phyloP scores from a whole-genome alignment of 2,329 filamentous ascomycete species.

The Septoria petroselini region DNA sequence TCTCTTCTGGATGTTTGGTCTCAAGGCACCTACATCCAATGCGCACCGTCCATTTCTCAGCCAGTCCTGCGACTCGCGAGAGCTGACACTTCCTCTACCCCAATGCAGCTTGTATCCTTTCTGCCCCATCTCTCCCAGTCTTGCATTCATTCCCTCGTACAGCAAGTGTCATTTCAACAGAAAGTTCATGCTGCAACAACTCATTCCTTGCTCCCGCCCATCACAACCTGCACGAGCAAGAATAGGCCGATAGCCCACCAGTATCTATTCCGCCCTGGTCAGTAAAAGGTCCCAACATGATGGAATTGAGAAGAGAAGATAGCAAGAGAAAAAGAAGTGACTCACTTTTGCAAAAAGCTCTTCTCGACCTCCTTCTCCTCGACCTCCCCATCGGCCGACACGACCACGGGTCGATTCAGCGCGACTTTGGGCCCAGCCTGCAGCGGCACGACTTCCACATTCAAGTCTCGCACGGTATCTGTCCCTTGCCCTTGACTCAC shows the following conservation, averaged over 20 bases:
- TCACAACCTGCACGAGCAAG: conserved; percentile 46
- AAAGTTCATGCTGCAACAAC: neutral
- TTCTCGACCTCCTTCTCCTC: conserved; percentile 48
- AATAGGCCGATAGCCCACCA: conserved; percentile 52
- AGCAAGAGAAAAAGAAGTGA: too few relatives aligned
- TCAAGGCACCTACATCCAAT: too few relatives aligned
- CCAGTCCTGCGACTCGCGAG: too few relatives aligned
- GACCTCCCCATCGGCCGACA: conserved; percentile 56
- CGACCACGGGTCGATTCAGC: conserved; percentile 54
- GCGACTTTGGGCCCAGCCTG: conserved; percentile 42
- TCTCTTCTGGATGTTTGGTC: too few relatives aligned
- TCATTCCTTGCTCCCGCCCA: conserved; percentile 37
- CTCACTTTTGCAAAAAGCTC: conserved; percentile 52
- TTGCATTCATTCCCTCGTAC: too few relatives aligned
- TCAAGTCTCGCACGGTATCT: conserved; percentile 39
- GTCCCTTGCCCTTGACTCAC: conserved; percentile 18
- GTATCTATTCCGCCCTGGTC: conserved; percentile 39
- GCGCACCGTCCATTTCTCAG: too few relatives aligned
- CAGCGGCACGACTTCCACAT: conserved; percentile 43
- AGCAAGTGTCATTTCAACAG: too few relatives aligned
- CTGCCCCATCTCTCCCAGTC: too few relatives aligned
- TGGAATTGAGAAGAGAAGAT: too few relatives aligned
- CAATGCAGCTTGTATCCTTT: too few relatives aligned
- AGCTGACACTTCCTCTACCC: too few relatives aligned
- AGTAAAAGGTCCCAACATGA: neutral